phyloP scores from a whole-genome alignment of 192 early-diverging fungal species.

The Backusella sp. region DNA sequence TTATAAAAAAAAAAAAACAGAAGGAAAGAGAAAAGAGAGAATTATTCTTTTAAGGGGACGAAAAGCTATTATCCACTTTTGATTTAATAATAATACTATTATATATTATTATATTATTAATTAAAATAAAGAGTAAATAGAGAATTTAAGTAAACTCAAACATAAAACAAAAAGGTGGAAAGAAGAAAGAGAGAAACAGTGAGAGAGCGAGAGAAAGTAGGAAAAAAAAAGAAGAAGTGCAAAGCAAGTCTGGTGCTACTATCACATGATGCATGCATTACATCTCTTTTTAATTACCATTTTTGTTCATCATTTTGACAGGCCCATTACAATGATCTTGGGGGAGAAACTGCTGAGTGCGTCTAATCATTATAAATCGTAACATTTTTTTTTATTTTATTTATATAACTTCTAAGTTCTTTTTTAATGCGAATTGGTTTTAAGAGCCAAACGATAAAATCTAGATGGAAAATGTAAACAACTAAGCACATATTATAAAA shows the following conservation, averaged over 20 bases:
- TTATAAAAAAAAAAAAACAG: too few species aligned
- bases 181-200: neutral
- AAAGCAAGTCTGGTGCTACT: neutral
- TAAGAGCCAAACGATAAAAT: constrained; percentile 15
- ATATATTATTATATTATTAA: neutral
- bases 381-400: neutral
- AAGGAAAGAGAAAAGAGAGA: neutral
- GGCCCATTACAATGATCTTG: neutral
- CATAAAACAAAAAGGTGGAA: constrained; percentile 3
- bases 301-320: neutral
- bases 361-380: neutral
- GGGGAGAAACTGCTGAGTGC: neutral
- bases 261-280: constrained; percentile 5
- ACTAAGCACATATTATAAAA: neutral
- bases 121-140: neutral
- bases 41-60: neutral
- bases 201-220: neutral
- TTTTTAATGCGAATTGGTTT: neutral
- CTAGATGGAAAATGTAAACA: neutral
- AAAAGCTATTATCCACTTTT: neutral
- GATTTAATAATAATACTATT: neutral
- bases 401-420: neutral
- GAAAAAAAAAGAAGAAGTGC: neutral
- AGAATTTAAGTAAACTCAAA: neutral
- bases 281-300: neutral